phyloP scores from a whole-genome alignment of 768 basidiomycete species.

The Serendipita indica region DNA sequence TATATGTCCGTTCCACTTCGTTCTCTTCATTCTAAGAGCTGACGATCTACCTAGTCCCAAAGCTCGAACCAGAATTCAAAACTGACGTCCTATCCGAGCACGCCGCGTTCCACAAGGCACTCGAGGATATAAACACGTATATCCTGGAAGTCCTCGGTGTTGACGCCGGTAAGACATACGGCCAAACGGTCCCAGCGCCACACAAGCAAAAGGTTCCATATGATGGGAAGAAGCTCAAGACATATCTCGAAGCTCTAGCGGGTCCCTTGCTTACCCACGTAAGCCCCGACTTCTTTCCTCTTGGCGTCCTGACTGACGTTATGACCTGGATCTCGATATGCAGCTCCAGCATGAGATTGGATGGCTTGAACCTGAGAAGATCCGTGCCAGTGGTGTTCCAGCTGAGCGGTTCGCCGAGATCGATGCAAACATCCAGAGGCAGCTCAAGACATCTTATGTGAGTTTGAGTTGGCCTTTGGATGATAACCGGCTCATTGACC shows the following conservation, averaged over 20 bases:
- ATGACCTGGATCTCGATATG: neutral
- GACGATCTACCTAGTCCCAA: neutral
- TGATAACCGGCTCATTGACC: neutral
- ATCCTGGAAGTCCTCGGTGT: neutral
- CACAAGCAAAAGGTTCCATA: neutral
- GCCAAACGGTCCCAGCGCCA: neutral
- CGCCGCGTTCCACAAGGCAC: neutral
- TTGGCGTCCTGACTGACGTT: neutral
- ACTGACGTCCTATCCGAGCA: neutral
- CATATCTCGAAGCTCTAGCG: neutral
- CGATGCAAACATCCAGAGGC: neutral
- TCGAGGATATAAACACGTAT: neutral
- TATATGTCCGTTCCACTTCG: neutral
- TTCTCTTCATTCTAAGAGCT: neutral
- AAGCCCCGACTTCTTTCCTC: neutral
- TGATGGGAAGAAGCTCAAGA: neutral
- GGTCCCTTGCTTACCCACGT: conserved; percentile 3
- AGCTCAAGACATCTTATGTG: neutral
- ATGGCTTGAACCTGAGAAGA: neutral
- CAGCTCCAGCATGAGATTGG: neutral
- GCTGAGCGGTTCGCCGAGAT: neutral
- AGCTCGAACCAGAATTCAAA: neutral
- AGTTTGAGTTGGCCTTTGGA: neutral
- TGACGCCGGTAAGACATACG: neutral
- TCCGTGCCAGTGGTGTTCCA: neutral